Conservation (phyloP, 805 yeast species). For the Alloascoidea hylecoeti region DNA sequence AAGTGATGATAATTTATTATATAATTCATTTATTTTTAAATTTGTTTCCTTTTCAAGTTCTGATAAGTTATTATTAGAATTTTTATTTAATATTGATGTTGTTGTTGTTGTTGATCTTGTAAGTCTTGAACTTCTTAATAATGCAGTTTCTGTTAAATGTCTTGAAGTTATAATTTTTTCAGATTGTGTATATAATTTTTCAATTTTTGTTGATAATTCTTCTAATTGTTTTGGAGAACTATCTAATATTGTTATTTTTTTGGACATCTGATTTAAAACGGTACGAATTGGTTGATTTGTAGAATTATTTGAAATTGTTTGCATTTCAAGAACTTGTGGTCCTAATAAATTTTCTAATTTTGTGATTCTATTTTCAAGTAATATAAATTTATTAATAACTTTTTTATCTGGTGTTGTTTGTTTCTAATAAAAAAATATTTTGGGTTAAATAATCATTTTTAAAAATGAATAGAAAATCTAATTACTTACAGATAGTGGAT, state of each 20-base stretch:
- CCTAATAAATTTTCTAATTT: slow-evolving; percentile 10
- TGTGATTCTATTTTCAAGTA: slow-evolving; percentile 14
- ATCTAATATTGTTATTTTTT: neutral
- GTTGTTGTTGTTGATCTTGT: neutral
- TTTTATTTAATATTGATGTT: neutral
- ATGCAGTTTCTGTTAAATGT: neutral
- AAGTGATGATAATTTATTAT: neutral
- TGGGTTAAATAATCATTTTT: slow-evolving; percentile 8
- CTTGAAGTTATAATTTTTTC: neutral
- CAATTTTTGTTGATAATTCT: neutral
- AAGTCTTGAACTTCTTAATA: neutral
- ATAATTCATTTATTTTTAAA: neutral
- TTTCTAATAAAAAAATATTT: too few relatives aligned
- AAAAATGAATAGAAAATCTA: neutral
- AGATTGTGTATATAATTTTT: neutral
- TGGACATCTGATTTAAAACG: neutral
- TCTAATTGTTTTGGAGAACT: neutral
- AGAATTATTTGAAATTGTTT: neutral
- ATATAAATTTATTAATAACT: slow-evolving; percentile 7
- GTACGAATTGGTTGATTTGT: neutral
- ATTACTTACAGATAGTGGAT: too few relatives aligned
- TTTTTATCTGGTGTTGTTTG: slow-evolving; percentile 10
- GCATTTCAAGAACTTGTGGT: neutral
- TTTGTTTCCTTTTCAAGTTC: neutral
- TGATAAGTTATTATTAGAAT: neutral